Conservation (phyloP, 106 monocot species). For the Acanthochlamys bracteata region DNA sequence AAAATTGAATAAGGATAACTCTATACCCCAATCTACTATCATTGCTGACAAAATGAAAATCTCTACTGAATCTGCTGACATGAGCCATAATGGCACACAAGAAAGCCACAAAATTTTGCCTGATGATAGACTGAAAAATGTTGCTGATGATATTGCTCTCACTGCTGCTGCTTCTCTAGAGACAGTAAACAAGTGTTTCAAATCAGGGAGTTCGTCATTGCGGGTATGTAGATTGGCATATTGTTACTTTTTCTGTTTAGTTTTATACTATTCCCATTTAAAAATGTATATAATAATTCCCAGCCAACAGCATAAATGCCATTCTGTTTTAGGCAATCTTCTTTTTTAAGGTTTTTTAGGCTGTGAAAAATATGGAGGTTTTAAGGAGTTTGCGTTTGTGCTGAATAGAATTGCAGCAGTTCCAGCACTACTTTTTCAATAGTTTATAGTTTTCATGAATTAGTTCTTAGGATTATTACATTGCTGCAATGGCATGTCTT, state of each 20-base stretch:
- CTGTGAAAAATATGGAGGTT: neutral
- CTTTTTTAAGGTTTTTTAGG: no score
- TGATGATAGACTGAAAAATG: slow-evolving; percentile 1
- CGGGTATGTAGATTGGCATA: slow-evolving; percentile 26
- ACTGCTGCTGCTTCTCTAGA: slow-evolving; percentile 8
- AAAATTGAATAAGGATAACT: slow-evolving; percentile 37
- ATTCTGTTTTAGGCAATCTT: neutral
- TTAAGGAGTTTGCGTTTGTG: neutral
- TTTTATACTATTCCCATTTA: neutral
- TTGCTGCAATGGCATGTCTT: neutral
- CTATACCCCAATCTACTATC: slow-evolving; percentile 6
- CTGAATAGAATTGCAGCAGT: neutral
- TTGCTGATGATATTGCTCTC: slow-evolving; percentile 3
- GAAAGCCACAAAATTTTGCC: slow-evolving; percentile 5
- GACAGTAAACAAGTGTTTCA: slow-evolving; percentile 7
- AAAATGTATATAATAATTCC: neutral
- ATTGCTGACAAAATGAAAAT: slow-evolving; percentile 6
- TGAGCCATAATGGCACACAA: slow-evolving; percentile 1
- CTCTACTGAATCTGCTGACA: slow-evolving; percentile 3
- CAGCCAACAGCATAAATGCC: neutral
- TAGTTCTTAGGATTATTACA: neutral
- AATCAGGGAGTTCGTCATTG: slow-evolving; percentile 12
- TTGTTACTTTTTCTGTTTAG: neutral
- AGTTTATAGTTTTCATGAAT: neutral
- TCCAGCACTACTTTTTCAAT: neutral